Base-by-base conservation (phyloP, 129 eudicot species). In the Chrysanthemum seticuspe region DNA sequence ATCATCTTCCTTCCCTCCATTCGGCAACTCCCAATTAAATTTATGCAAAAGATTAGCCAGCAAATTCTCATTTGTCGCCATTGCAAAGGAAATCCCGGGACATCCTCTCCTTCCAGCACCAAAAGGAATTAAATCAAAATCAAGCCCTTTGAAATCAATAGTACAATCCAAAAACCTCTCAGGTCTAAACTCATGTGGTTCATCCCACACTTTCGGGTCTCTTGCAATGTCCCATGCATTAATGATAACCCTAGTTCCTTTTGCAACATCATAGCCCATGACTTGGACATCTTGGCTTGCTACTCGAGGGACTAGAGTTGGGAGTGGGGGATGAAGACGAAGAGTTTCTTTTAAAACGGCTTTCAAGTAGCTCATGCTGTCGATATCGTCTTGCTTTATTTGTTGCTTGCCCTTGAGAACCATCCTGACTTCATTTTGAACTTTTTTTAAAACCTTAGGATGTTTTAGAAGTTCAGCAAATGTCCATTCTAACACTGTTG, bases 91-190 rank as follows among this genome's bases (percentile, higher is more conserved):
- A 10, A 86, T 83, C 54, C 87, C 86, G 0, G 91, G 91, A 23
- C 87, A 86, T 13, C 81, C 78, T 31, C 88, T 80, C 52, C 88
- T 75, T 0, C 86, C 91, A 1, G 86, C 81, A 56, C 91, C 91
- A 64, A 86, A 86, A 0, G 91, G 88, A 53, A 86, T 83, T 51
- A 86, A 27, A 44, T 86, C 27, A 51, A 83, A 86, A 62, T 83
- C 82, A 10, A 16, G 78, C 10, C 88, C 87, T 75, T 71, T 80
- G 54, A 78, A 83, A 60, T 86, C 86, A 44, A 79, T 53, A n/a
- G 68, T 21, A 31, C 62, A 58, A 64, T 75, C 74, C 50, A 83
- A 56, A 60, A 86, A 86, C 73, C 91, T 86, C 50, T 86, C 86
- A 0, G 86, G 91, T 9, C 57, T 44, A 66, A 86, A 86, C 48